Percentiles rank a stretch among this genome's conserved stretches.
Conservation (phyloP, 345 rosid species). For the Populus alba region DNA sequence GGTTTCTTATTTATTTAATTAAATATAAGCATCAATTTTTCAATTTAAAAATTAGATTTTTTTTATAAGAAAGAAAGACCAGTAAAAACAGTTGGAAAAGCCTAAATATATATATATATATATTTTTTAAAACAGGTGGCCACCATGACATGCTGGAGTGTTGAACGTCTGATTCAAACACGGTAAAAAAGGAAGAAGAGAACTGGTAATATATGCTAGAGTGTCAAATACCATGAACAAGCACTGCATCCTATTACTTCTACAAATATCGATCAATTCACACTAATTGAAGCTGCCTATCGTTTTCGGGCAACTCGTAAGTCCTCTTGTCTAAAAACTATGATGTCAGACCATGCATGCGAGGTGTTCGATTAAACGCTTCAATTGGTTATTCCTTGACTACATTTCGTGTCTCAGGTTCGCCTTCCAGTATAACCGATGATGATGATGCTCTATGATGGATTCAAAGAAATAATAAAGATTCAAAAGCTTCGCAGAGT, state of each 20-base stretch:
- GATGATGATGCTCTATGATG: constrained; percentile 28
- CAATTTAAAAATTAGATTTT: too few relatives aligned
- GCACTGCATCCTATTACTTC: not conserved
- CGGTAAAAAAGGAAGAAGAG: not conserved
- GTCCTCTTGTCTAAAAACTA: not conserved
- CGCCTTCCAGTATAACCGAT: not conserved
- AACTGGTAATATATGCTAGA: not conserved
- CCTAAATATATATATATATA: too few relatives aligned
- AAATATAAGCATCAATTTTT: too few relatives aligned
- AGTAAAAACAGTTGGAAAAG: too few relatives aligned
- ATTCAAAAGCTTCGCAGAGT: constrained; percentile 78
- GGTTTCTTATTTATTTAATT: too few relatives aligned
- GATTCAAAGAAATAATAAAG: constrained; percentile 54
- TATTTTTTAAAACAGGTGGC: too few relatives aligned
- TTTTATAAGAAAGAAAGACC: too few relatives aligned
- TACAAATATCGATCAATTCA: not conserved
- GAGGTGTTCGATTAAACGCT: constrained; percentile 15
- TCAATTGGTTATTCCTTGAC: not conserved
- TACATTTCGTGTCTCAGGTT: not conserved
- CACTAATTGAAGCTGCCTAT: not conserved
- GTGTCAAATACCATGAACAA: not conserved
- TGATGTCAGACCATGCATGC: not conserved
- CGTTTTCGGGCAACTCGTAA: not conserved
- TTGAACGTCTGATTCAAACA: too few relatives aligned
- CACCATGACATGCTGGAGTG: too few relatives aligned